Evolutionary conservation across 106 monocot genomes (phyloP).

Genomic region (Acorus calamus): DNA sequence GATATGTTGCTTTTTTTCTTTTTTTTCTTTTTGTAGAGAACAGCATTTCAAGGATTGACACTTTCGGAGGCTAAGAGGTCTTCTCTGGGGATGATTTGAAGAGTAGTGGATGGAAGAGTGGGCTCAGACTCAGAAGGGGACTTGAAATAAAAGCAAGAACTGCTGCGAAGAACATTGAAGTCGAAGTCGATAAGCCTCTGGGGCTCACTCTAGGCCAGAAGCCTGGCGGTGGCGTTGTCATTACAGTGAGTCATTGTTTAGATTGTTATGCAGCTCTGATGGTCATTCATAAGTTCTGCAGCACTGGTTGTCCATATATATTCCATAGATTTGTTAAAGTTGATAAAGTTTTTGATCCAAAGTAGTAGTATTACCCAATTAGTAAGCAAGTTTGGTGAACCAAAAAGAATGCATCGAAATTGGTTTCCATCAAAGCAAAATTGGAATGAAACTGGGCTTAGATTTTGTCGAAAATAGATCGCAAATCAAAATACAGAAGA

Average conservation of each 20-base stretch:
- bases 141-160: conserved; percentile 62
- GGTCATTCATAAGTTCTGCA: too few relatives aligned
- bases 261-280: background rate
- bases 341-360: too few relatives aligned
- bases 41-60: conserved; percentile 36
- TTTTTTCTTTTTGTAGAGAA: conserved; percentile 35
- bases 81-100: conserved; percentile 8
- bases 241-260: conserved; percentile 44
- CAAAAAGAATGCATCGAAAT: too few relatives aligned
- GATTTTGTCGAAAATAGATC: too few relatives aligned
- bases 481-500: too few relatives aligned
- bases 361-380: too few relatives aligned
- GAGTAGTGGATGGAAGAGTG: conserved; percentile 12
- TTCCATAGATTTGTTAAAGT: too few relatives aligned
- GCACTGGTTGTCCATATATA: too few relatives aligned
- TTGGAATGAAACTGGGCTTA: too few relatives aligned
- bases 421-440: too few relatives aligned
- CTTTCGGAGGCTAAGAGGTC: conserved; percentile 28
- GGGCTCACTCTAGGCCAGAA: conserved; percentile 88
- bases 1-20: too few relatives aligned
- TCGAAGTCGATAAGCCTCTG: conserved; percentile 91
- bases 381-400: too few relatives aligned
- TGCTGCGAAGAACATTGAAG: conserved; percentile 81
- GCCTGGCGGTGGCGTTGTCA: conserved; percentile 67
- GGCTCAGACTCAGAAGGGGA: conserved; percentile 21